A percentile compares a stretch with the other conserved stretches of the same genome.
These are phyloP conservation scores for Deuterostichococcus epilithicus DNA, from an alignment of 139 green algal genomes.

Conservation along the genomic window DNA sequence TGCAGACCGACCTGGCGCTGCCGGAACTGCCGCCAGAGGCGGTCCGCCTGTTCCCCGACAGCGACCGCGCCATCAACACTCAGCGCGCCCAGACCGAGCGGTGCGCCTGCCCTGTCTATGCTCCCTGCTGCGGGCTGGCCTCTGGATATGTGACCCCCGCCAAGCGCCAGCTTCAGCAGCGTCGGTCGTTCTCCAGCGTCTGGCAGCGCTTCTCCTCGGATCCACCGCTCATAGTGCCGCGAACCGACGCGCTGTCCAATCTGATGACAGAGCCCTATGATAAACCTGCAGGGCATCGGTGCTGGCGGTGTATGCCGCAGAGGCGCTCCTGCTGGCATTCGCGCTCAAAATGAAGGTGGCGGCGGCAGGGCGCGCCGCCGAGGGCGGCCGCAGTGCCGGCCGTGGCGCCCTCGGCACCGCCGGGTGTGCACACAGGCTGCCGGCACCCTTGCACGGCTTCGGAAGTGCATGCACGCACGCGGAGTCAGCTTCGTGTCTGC, in stretches of 20 bases:
- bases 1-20: slow-evolving; percentile 37
- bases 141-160: not conserved
- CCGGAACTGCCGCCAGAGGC: slow-evolving; percentile 36
- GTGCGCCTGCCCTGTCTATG: not conserved
- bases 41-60: slow-evolving; percentile 66
- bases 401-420: not conserved
- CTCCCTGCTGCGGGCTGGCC: not conserved
- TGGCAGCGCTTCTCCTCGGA: too few relatives aligned
- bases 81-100: slow-evolving; percentile 47
- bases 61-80: slow-evolving; percentile 29
- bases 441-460: too few relatives aligned
- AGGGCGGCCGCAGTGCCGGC: not conserved
- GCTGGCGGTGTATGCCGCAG: slow-evolving; percentile 69
- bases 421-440: not conserved
- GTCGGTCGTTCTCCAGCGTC: too few relatives aligned
- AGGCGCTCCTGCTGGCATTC: slow-evolving; percentile 86
- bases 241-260: too few relatives aligned
- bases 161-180: not conserved
- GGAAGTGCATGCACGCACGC: too few relatives aligned
- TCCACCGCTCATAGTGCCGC: too few relatives aligned
- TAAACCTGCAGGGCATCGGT: slow-evolving; percentile 55
- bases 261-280: not conserved
- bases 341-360: slow-evolving; percentile 84
- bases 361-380: slow-evolving; percentile 25
- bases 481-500: too few relatives aligned